A percentile compares a stretch with the other conserved stretches of the same genome.
Conservation (phyloP, 2,329 filamentous ascomycete genomes). For the Colletotrichum tanaceti region DNA sequence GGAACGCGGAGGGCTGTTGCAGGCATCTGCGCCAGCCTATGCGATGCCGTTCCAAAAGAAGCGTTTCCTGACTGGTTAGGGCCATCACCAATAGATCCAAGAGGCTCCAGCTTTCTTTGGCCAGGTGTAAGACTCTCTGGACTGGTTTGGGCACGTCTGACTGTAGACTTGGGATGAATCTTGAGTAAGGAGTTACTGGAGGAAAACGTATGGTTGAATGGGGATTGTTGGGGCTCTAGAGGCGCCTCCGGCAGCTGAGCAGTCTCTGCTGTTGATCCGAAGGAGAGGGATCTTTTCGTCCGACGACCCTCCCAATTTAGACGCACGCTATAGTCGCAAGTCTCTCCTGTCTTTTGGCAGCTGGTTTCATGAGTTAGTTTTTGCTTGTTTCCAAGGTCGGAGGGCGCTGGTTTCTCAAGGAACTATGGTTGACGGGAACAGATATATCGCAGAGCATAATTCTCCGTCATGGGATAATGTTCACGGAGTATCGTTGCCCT, state of each 20-base stretch:
- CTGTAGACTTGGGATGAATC: constrained; percentile 13
- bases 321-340: constrained; percentile 83
- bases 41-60: constrained; percentile 1
- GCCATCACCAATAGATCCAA: neutral
- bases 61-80: neutral
- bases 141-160: constrained; percentile 17
- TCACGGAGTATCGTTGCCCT: neutral
- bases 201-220: constrained; percentile 49
- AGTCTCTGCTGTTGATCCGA: constrained; percentile 45
- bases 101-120: constrained; percentile 10
- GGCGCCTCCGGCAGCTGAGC: constrained; percentile 44
- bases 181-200: neutral
- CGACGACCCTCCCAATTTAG: constrained; percentile 83
- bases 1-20: constrained; percentile 4
- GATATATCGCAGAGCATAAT: too few species aligned
- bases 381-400: neutral
- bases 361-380: constrained; percentile 44
- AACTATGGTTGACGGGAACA: too few species aligned
- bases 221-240: constrained; percentile 49
- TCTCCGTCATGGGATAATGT: too few species aligned
- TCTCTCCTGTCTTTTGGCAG: constrained; percentile 77
- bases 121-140: neutral
- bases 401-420: too few species aligned
- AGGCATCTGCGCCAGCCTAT: neutral
- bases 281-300: constrained; percentile 64